A percentile compares a stretch with the other conserved stretches of the same genome.
Conservation (phyloP, 441 rosid genomes). For the Mallotus repandus region DNA sequence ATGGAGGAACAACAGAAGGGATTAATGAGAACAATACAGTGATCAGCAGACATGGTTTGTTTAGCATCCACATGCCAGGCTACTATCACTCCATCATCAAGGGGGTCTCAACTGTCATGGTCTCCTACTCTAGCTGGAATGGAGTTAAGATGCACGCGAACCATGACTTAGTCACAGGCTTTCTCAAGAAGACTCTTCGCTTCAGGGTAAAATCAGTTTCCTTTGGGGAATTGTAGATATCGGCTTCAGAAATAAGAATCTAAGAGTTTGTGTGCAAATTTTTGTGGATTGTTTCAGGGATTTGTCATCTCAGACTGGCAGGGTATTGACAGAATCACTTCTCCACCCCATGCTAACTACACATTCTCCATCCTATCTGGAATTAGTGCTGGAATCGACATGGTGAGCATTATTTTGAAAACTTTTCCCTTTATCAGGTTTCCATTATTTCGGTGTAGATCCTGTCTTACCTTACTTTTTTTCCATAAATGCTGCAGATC, state of each 20-base stretch:
- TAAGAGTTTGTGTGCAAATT: not conserved
- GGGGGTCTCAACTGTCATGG: slow-evolving; percentile 68
- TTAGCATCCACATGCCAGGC: slow-evolving; percentile 58
- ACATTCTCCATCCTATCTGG: slow-evolving; percentile 47
- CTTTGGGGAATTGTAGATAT: not conserved
- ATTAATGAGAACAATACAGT: slow-evolving; percentile 61
- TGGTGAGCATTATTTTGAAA: slow-evolving; percentile 36
- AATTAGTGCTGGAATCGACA: slow-evolving; percentile 64
- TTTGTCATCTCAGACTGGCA: slow-evolving; percentile 56
- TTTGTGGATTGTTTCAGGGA: slow-evolving; percentile 36
- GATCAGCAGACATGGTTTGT: slow-evolving; percentile 44
- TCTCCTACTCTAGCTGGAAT: slow-evolving; percentile 71
- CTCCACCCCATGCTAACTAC: slow-evolving; percentile 57
- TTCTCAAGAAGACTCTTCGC: slow-evolving; percentile 50
- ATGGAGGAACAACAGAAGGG: slow-evolving; percentile 68
- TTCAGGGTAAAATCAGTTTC: slow-evolving; percentile 40
- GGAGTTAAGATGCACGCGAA: slow-evolving; percentile 68
- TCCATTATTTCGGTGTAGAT: not conserved
- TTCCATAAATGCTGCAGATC: slow-evolving; percentile 36
- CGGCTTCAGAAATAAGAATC: not conserved
- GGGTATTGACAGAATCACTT: slow-evolving; percentile 47
- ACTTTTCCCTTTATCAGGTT: not conserved
- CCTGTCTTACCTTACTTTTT: not conserved
- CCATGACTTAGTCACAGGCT: slow-evolving; percentile 42
- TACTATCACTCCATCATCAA: slow-evolving; percentile 50